Conservation (phyloP, 176 grass and related monocot genomes). For the Musa itinerans region DNA sequence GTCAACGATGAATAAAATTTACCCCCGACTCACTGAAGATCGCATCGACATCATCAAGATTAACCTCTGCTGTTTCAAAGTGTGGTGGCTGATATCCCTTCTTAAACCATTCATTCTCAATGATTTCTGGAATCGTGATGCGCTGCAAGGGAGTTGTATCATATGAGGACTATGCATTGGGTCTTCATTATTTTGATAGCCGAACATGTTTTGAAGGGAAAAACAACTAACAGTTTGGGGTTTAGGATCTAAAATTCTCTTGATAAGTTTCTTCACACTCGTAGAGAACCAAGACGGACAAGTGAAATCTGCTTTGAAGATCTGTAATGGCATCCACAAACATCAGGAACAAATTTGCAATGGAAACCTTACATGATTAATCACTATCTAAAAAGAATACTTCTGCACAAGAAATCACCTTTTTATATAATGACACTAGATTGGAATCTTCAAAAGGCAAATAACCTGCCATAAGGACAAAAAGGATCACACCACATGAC, state of each 20-base stretch:
- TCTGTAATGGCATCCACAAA: slow-evolving; percentile 36
- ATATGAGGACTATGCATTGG: not conserved
- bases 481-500: slow-evolving; percentile 98
- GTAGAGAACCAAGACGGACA: slow-evolving; percentile 96
- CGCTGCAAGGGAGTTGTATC: slow-evolving; percentile 40
- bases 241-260: slow-evolving; percentile 88
- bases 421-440: slow-evolving; percentile 81
- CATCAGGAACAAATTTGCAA: not conserved
- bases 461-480: slow-evolving; percentile 95
- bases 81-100: slow-evolving; percentile 71
- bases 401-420: slow-evolving; percentile 33
- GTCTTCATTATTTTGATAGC: not conserved
- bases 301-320: slow-evolving; percentile 79
- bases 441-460: slow-evolving; percentile 92
- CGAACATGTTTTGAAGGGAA: not conserved
- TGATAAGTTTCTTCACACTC: slow-evolving; percentile 89
- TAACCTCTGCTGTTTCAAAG: slow-evolving; percentile 69
- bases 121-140: slow-evolving; percentile 66
- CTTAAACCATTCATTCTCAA: slow-evolving; percentile 96
- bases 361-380: not conserved
- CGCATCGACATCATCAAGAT: slow-evolving; percentile 60
- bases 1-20: not conserved
- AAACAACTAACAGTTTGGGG: slow-evolving; percentile 47
- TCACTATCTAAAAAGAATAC: not conserved
- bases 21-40: slow-evolving; percentile 77